Percentiles rank a stretch among this genome's conserved stretches.
Conservation (phyloP, 805 yeast genomes). For the Schizosaccharomyces octosporus region DNA sequence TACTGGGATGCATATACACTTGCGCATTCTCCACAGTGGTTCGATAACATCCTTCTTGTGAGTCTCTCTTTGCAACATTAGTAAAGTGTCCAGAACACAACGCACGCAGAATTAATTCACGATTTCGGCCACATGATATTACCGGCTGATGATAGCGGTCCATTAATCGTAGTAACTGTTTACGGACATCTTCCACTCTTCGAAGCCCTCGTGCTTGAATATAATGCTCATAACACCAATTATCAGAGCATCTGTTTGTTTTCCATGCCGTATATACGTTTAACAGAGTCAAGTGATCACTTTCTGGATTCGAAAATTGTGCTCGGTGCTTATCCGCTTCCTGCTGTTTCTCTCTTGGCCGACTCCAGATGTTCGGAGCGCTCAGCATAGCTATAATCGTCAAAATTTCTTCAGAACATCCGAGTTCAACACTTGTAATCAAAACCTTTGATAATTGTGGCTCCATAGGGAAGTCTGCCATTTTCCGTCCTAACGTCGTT, state of each 20-base stretch:
- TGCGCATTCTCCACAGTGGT: conserved; percentile 17
- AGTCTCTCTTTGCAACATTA: conserved; percentile 37
- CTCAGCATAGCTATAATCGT: conserved; percentile 65
- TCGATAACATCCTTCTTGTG: conserved; percentile 25
- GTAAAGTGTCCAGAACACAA: conserved; percentile 47
- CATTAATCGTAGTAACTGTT: conserved; percentile 36
- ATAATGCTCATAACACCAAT: conserved; percentile 73
- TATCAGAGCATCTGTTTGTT: conserved; percentile 35
- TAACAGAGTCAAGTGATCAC: conserved; percentile 60
- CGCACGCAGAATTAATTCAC: conserved; percentile 23
- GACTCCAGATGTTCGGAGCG: conserved; percentile 43
- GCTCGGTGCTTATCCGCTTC: conserved; percentile 42
- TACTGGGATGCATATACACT: conserved; percentile 68
- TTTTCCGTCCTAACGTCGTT: conserved; percentile 52
- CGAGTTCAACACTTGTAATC: conserved; percentile 31
- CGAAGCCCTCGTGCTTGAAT: conserved; percentile 49
- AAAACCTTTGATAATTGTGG: conserved; percentile 69
- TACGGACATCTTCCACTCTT: conserved; percentile 43
- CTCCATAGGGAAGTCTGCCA: conserved; percentile 83
- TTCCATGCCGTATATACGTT: conserved; percentile 61
- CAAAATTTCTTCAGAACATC: conserved; percentile 43
- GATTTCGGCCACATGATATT: conserved; percentile 14
- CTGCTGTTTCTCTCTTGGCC: conserved; percentile 39
- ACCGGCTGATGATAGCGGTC: conserved; percentile 12
- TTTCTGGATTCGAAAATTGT: conserved; percentile 27